Evolutionary conservation across 345 rosid species (phyloP).

Genomic region (Heritiera fomes): DNA sequence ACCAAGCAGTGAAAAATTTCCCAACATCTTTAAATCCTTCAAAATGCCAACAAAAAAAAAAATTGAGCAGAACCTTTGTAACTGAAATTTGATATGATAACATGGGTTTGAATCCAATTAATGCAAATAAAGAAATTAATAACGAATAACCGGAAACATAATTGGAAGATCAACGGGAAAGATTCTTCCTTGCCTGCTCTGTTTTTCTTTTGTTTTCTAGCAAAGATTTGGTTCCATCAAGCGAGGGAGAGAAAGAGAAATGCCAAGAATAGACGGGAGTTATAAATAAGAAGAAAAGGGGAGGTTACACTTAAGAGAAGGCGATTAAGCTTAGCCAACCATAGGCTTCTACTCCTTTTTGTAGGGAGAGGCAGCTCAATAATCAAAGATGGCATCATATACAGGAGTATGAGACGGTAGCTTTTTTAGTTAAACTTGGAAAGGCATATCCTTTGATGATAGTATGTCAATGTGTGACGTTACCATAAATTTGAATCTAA

Average conservation of each 20-base stretch:
- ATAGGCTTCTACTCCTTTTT: background rate
- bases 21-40: constrained; percentile 18
- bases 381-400: background rate
- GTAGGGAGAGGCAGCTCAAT: constrained; percentile 1
- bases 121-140: constrained; percentile 1
- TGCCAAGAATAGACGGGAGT: constrained; percentile 27
- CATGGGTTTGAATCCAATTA: constrained; percentile 18
- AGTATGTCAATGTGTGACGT: too few species aligned
- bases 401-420: too few species aligned
- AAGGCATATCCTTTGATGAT: too few species aligned
- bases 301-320: constrained; percentile 34
- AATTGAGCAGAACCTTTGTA: constrained; percentile 11
- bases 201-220: background rate
- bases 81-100: constrained; percentile 4
- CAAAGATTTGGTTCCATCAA: constrained; percentile 16
- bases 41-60: background rate
- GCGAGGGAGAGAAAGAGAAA: constrained; percentile 5
- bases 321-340: constrained; percentile 12
- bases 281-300: background rate
- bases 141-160: background rate
- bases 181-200: constrained; percentile 10
- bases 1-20: constrained; percentile 17
- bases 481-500: too few species aligned
- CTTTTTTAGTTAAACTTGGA: too few species aligned
- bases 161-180: background rate